These are phyloP conservation scores for Monosporascus sp. DNA, from an alignment of 2,329 filamentous ascomycete genomes.

Conservation along the genomic window DNA sequence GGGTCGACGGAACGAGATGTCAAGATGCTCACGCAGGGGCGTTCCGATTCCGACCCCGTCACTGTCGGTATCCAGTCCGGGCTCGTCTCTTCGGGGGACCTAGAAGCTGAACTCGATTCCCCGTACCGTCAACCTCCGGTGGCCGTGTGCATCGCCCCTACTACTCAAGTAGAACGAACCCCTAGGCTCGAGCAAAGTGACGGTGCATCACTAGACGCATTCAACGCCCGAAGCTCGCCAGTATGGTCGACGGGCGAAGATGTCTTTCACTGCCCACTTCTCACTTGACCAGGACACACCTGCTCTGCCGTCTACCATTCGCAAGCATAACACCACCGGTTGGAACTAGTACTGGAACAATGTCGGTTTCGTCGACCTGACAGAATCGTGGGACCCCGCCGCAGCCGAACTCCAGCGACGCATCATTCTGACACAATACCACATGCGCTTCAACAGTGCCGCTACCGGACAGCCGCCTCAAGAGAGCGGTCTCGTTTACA, in stretches of 20 bases:
- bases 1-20: slow-evolving; percentile 23
- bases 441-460: slow-evolving; percentile 37
- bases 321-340: slow-evolving; percentile 16
- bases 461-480: slow-evolving; percentile 32
- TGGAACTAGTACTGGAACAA: slow-evolving; percentile 34
- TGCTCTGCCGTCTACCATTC: slow-evolving; percentile 18
- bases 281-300: slow-evolving; percentile 20
- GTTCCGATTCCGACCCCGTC: slow-evolving; percentile 34
- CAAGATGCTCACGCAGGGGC: slow-evolving; percentile 30
- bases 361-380: slow-evolving; percentile 38
- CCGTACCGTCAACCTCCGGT: slow-evolving; percentile 35
- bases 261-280: slow-evolving; percentile 31
- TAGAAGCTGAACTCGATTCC: slow-evolving; percentile 36
- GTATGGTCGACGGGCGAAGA: not conserved
- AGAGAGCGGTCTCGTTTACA: slow-evolving; percentile 40
- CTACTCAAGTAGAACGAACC: slow-evolving; percentile 17
- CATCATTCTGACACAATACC: slow-evolving; percentile 38
- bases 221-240: slow-evolving; percentile 6
- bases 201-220: slow-evolving; percentile 29
- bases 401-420: slow-evolving; percentile 39
- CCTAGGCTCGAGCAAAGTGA: slow-evolving; percentile 14
- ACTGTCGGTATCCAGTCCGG: slow-evolving; percentile 31
- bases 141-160: slow-evolving; percentile 19
- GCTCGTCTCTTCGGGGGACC: slow-evolving; percentile 26
- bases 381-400: slow-evolving; percentile 26